Percentiles rank a stretch among this genome's conserved stretches.
Conservation (phyloP, 1,284 basidiomycete genomes). For the Ganoderma resinaceum region DNA sequence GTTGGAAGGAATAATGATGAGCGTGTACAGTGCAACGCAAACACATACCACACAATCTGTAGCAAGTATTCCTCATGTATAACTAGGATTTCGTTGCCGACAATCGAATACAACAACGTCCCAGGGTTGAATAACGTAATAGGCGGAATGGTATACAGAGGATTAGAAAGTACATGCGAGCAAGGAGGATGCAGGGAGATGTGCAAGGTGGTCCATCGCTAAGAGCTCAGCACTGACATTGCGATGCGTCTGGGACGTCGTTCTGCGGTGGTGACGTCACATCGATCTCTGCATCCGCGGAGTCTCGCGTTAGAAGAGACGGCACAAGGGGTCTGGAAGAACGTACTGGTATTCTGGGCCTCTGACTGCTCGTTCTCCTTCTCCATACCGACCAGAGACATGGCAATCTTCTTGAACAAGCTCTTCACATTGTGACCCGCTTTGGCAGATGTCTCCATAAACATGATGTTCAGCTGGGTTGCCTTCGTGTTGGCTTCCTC, state of each 20-base stretch:
- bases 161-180: constrained; percentile 26
- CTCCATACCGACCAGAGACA: constrained; percentile 97
- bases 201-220: constrained; percentile 22
- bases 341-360: constrained; percentile 75
- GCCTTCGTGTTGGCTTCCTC: constrained; percentile 96
- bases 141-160: constrained; percentile 29
- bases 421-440: constrained; percentile 99
- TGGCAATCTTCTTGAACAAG: constrained; percentile 98
- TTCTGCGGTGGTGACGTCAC: constrained; percentile 70
- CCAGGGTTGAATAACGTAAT: constrained; percentile 22
- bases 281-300: constrained; percentile 71
- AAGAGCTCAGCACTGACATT: constrained; percentile 69
- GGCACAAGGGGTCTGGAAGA: constrained; percentile 3
- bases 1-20: constrained; percentile 22
- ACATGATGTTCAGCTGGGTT: constrained; percentile 96
- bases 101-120: constrained; percentile 22
- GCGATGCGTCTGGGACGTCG: constrained; percentile 79
- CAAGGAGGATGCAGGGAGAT: constrained; percentile 20
- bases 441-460: constrained; percentile 99
- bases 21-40: constrained; percentile 6
- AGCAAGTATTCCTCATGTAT: constrained; percentile 27
- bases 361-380: constrained; percentile 74
- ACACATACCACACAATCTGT: constrained; percentile 13
- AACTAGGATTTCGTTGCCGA: constrained; percentile 14
- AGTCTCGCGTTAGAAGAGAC: constrained; percentile 17